Base-by-base conservation (phyloP, 495 filamentous ascomycete genomes). In the Xylaria flabelliformis region DNA sequence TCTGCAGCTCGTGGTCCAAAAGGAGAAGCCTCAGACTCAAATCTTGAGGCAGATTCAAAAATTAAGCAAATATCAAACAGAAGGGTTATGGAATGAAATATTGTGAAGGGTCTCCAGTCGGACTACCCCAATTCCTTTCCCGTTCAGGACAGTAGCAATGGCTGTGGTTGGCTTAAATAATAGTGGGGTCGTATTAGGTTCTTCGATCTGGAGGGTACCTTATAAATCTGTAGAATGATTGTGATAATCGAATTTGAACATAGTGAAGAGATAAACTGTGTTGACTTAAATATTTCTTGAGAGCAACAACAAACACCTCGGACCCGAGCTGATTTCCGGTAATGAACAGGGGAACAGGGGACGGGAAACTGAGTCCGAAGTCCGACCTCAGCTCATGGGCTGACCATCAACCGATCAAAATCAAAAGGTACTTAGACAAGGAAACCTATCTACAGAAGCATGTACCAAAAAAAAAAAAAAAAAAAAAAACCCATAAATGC, bases 71-170 rank as follows among this genome's bases (percentile, higher is more conserved):
- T 41, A 32, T 8, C 46, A 53, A 34, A 67, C 15, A 53, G 19
- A 53, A 10, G 9, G 17, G 9, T 34, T 6, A 26, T 15, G n/a
- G 24, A 2, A 19, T 56, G 2, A 15, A 29, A 29, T 36, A 1
- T n/a, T 29, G n/a, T n/a, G 9, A 36, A 24, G 26, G 50, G 8
- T 5, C 29, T 58, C 12, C 21, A 24, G 48, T 56, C 51, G 67
- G 51, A 61, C 53, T 59, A 10, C 41, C 67, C 67, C 29, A 69
- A 61, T 61, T 48, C 67, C 24, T 39, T 69, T 69, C 53, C 67
- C 34, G 39, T 58, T 69, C 21, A 36, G 39, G 66, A 56, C 66
- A 61, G 39, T 15, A 2, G 17, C 32, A 39, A 26, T 26, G 13
- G 36, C 66, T 61, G 67, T 69, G 53, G 53, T 69, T 59, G 67